Base-by-base conservation (phyloP, 1,139 yeast genomes). In the Saccharomyces hybrid region DNA sequence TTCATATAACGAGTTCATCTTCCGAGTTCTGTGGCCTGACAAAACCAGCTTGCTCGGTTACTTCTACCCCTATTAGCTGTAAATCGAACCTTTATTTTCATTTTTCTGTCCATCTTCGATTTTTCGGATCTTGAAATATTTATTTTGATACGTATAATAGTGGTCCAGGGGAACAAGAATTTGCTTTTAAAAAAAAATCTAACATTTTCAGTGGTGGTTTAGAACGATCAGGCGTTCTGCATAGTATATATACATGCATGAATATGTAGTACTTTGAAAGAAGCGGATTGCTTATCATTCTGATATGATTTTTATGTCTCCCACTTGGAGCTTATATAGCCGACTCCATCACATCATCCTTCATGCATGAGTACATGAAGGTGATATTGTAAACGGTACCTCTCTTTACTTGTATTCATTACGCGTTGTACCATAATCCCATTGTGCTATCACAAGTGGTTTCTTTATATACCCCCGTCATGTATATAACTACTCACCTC, bases 1-100 rank as follows among this genome's bases (percentile, higher is more conserved):
- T 58, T 80, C 82, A 63, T 80, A 81, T 54, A 80, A 61, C 0
- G 75, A 70, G 54, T 70, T 70, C 75, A 73, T 73, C 49, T 29
- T 47, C n/a, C 28, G 46, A 38, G 9, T 24, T 42, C 14, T 32
- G 27, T 27, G 11, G 44, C n/a, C 41, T 19, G 11, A 19, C n/a
- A 38, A 38, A 38, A 12, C 24, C 11, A 3, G 24, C 19, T 34
- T 38, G 24, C 11, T 19, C n/a, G 11, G 19, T 11, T 19, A 9
- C 11, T 19, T 38, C 3, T 19, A 9, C 11, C 24, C 44, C 24
- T 38, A 24, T 19, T 38, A 38, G 3, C 19, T 5, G 2, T 4
- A 4, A 9, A 38, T 9, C 44, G 24, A 12, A 7, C 12, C 44
- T 38, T 38, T 38, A 16, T 19, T 38, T 16, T 38, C 26, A n/a